Evolutionary conservation across 352 stramenopile species (phyloP).

Genomic region (Phytophthora palmivora): DNA sequence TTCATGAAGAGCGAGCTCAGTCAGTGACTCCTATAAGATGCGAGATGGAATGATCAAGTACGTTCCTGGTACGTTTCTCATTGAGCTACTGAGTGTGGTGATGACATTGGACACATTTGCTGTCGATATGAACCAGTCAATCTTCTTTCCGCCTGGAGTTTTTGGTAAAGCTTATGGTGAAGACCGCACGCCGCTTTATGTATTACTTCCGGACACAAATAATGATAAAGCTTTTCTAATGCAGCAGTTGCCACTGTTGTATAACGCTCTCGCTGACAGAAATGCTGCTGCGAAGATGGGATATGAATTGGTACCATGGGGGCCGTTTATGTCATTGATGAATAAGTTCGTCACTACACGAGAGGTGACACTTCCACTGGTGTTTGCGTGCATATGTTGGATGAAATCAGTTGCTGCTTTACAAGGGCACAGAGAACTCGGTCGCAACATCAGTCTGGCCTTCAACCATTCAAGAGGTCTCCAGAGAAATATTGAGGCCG

Average conservation of each 20-base stretch:
- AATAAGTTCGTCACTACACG: too few relatives aligned
- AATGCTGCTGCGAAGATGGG: not conserved
- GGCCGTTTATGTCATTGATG: too few relatives aligned
- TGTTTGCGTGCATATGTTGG: too few relatives aligned
- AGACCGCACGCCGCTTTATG: conserved; percentile 17
- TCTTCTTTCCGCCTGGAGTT: conserved; percentile 13
- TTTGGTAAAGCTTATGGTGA: too few relatives aligned
- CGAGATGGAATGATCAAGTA: not conserved
- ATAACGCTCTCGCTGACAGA: conserved; percentile 11
- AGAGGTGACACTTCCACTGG: too few relatives aligned
- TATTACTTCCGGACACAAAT: conserved; percentile 16
- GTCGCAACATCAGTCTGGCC: too few relatives aligned
- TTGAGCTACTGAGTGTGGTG: not conserved
- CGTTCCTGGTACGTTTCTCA: not conserved
- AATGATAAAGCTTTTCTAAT: conserved; percentile 20
- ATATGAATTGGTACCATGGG: not conserved
- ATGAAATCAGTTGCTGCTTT: too few relatives aligned
- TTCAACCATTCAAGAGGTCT: conserved; percentile 33
- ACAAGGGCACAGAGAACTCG: too few relatives aligned
- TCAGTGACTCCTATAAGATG: not conserved
- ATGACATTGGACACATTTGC: conserved; percentile 1
- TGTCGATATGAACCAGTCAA: not conserved
- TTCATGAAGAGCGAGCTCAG: not conserved
- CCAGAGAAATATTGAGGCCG: conserved; percentile 18
- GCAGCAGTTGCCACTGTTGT: conserved; percentile 33